These are phyloP conservation scores for Penicillium angulare DNA, from an alignment of 495 filamentous ascomycete species.

Conservation along the genomic window DNA sequence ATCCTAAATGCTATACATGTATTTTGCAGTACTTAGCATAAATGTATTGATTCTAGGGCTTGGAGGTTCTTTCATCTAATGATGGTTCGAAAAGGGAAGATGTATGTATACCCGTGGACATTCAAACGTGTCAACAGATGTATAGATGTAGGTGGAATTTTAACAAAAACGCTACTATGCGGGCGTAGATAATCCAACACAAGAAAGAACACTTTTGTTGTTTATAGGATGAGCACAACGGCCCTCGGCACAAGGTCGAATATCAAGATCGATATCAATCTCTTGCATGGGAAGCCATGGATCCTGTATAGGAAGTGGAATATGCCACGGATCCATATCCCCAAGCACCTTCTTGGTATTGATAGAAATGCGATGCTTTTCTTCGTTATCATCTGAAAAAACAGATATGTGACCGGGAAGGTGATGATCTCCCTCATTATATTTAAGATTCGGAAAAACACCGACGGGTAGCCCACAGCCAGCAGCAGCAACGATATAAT, in stretches of 20 bases:
- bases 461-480: constrained; percentile 36
- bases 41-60: neutral
- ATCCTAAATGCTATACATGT: neutral
- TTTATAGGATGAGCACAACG: constrained; percentile 14
- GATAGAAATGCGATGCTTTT: constrained; percentile 14
- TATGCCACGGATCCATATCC: constrained; percentile 20
- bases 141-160: too few species aligned
- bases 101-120: too few species aligned
- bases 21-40: neutral
- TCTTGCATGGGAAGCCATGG: constrained; percentile 29
- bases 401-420: constrained; percentile 2
- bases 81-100: too few species aligned
- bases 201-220: neutral
- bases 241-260: constrained; percentile 25
- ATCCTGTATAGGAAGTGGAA: constrained; percentile 10
- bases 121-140: too few species aligned
- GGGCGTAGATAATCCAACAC: neutral
- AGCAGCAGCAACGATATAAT: constrained; percentile 63
- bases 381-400: neutral
- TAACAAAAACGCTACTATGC: too few species aligned
- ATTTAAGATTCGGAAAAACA: constrained; percentile 1
- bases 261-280: constrained; percentile 25
- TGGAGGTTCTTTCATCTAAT: too few species aligned
- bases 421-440: constrained; percentile 8
- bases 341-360: constrained; percentile 11